Evolutionary conservation across 1,139 yeast species (phyloP).

Genomic region (Scheffersomyces parashehatae): DNA sequence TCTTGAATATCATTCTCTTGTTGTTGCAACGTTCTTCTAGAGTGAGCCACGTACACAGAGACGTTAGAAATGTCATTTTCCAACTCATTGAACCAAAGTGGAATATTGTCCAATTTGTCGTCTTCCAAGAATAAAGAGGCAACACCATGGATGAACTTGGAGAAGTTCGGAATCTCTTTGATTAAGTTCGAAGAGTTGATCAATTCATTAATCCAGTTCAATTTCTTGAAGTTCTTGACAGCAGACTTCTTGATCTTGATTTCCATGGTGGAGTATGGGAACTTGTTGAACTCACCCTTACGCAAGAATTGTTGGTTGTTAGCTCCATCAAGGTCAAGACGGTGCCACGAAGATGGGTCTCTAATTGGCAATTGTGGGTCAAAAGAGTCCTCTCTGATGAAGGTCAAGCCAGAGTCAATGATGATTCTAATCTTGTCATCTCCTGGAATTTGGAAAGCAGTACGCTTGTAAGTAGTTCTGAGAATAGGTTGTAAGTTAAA

Average conservation of each 20-base stretch:
- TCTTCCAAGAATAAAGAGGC: slow-evolving; percentile 86
- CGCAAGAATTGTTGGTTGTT: slow-evolving; percentile 75
- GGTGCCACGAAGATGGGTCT: slow-evolving; percentile 88
- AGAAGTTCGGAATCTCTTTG: slow-evolving; percentile 87
- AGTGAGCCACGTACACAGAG: slow-evolving; percentile 14
- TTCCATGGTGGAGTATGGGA: slow-evolving; percentile 92
- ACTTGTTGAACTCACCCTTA: slow-evolving; percentile 81
- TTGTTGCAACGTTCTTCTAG: slow-evolving; percentile 8
- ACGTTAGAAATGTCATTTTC: slow-evolving; percentile 43
- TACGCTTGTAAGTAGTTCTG: slow-evolving; percentile 84
- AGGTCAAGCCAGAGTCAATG: slow-evolving; percentile 83
- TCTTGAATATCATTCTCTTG: slow-evolving; percentile 73
- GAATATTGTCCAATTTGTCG: slow-evolving; percentile 84
- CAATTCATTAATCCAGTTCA: slow-evolving; percentile 86
- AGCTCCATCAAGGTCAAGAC: slow-evolving; percentile 81
- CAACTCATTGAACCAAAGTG: slow-evolving; percentile 92
- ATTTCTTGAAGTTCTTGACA: slow-evolving; percentile 38
- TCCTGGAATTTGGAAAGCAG: slow-evolving; percentile 98
- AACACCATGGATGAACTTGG: slow-evolving; percentile 88
- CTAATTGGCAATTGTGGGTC: slow-evolving; percentile 85
- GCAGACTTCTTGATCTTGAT: slow-evolving; percentile 67
- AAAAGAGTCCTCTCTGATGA: slow-evolving; percentile 88
- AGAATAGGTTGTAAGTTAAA: slow-evolving; percentile 78
- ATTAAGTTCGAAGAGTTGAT: slow-evolving; percentile 74
- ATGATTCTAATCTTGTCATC: slow-evolving; percentile 88